Conservation (phyloP, 2,329 filamentous ascomycete genomes). For the Ceratocystis lukuohia region DNA sequence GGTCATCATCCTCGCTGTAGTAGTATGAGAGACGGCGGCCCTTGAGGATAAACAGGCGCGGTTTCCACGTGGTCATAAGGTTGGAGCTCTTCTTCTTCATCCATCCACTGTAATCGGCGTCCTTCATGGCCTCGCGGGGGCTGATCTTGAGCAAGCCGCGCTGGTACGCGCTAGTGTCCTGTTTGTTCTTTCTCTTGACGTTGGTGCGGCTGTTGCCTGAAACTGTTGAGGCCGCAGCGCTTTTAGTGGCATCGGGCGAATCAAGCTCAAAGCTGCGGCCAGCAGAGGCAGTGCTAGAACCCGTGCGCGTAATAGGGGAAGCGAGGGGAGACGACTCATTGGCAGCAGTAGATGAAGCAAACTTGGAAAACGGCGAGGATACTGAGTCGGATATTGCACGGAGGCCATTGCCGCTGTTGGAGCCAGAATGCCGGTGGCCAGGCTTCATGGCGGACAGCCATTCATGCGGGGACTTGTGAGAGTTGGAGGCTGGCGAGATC, state of each 20-base stretch:
- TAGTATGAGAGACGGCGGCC: constrained; percentile 89
- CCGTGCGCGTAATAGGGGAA: constrained; percentile 55
- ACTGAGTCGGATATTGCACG: constrained; percentile 63
- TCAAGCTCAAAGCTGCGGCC: constrained; percentile 66
- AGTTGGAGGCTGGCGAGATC: constrained; percentile 34
- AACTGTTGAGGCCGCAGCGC: constrained; percentile 31
- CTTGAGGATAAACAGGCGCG: constrained; percentile 85
- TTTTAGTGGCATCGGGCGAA: constrained; percentile 52
- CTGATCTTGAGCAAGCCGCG: constrained; percentile 69
- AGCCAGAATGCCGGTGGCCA: constrained; percentile 29
- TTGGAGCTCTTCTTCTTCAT: constrained; percentile 99
- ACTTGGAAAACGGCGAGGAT: constrained; percentile 32
- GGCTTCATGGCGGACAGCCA: constrained; percentile 43
- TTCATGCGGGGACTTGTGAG: constrained; percentile 37
- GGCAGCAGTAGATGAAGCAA: constrained; percentile 33
- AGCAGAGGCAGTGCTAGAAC: constrained; percentile 55
- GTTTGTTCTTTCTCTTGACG: constrained; percentile 62
- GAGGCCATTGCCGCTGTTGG: constrained; percentile 33
- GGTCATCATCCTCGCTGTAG: constrained; percentile 81
- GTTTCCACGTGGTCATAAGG: constrained; percentile 95
- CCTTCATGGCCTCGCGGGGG: constrained; percentile 69
- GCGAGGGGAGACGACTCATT: constrained; percentile 39
- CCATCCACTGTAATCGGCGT: constrained; percentile 91
- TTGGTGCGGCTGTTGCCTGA: constrained; percentile 33
- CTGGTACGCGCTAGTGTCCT: constrained; percentile 87